Evolutionary conservation across 2,329 filamentous ascomycete species (phyloP), one percentile per base, ranked within the genome.

Genomic region (Sarocladium brachiariae): DNA sequence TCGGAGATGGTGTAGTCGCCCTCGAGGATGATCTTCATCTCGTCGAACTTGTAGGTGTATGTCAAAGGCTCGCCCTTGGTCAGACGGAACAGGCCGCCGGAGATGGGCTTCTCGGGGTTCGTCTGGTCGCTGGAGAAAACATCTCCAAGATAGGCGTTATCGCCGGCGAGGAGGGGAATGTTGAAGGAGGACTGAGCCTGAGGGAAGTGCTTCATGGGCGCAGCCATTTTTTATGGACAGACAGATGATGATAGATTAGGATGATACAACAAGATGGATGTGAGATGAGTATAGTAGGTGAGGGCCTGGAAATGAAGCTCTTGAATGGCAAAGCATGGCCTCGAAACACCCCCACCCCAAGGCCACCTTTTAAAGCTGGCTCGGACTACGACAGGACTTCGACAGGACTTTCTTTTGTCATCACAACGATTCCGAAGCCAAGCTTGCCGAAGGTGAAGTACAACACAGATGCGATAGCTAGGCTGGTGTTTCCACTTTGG

Each of bases 1-100:
- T 86, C 83, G 25, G 70, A 71, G 58, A 87, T 84, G 54, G 80
- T 76, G 60, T 82, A 85, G 56, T 78, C 73, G 13, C 83, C 84
- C 58, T 86, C 83, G 9, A 87, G 66, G 55, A 87, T 83, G 61
- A 87, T 84, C 71, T 87, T 87, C 78, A 85, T 84, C 70, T 87
- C 84, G 60, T 87, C 77, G 65, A 86, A 87, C 35, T 73, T 80
- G 66, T 87, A 87, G 27, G 75, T 79, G 69, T 87, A 87, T 8
- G 81, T 79, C 16, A 87, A 73, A 2, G 81, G 79, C 3, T 80
- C 80, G 58, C 83, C 83, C 57, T 84, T 83, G 59, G 85, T 81
- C 10, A 87, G 71, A 11, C 83, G 75, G 70, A 85, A 87, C 61
- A 87, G 77, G 19, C 84, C 84, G 7, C 72, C 71, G 0, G 77